A percentile compares a stretch with the other conserved stretches of the same genome.
These are phyloP conservation scores for Myriosclerotinia curreyana DNA, from an alignment of 2,329 filamentous ascomycete species.

Conservation along the genomic window DNA sequence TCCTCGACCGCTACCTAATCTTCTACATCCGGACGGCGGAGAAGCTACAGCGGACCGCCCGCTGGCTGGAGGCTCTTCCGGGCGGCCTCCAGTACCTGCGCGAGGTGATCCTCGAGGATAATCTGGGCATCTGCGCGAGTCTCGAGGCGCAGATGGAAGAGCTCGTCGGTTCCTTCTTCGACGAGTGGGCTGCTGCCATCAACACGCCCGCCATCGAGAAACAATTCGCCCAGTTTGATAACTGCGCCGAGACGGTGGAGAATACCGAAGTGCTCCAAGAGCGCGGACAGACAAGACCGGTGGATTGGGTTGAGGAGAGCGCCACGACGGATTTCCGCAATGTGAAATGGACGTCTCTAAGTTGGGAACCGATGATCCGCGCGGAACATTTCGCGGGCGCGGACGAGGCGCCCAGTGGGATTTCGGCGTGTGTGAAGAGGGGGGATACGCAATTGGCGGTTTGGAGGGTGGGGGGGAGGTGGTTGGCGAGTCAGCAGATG, in stretches of 20 bases:
- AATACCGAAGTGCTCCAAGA: constrained; percentile 70
- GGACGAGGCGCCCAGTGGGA: constrained; percentile 64
- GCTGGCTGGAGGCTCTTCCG: constrained; percentile 81
- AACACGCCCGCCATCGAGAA: constrained; percentile 63
- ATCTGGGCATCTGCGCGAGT: constrained; percentile 77
- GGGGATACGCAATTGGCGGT: constrained; percentile 86
- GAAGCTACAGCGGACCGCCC: constrained; percentile 81
- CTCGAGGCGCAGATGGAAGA: constrained; percentile 87
- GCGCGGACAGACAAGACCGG: constrained; percentile 66
- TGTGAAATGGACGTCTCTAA: constrained; percentile 60
- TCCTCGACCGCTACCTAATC: constrained; percentile 84
- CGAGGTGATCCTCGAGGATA: constrained; percentile 80
- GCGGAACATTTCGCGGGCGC: constrained; percentile 64
- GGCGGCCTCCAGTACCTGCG: constrained; percentile 81
- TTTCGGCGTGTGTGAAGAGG: constrained; percentile 75
- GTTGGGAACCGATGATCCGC: constrained; percentile 79
- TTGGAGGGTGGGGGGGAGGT: constrained; percentile 77
- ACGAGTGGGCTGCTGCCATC: constrained; percentile 86
- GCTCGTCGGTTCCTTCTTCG: constrained; percentile 79
- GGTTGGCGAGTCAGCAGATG: constrained; percentile 90
- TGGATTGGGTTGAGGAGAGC: constrained; percentile 71
- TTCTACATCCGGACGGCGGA: constrained; percentile 94
- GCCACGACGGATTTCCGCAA: constrained; percentile 70
- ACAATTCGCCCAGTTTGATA: constrained; percentile 79
- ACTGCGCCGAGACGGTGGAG: constrained; percentile 69